Base-by-base conservation (phyloP, 352 stramenopile species). In the Globisporangium spinosum region DNA sequence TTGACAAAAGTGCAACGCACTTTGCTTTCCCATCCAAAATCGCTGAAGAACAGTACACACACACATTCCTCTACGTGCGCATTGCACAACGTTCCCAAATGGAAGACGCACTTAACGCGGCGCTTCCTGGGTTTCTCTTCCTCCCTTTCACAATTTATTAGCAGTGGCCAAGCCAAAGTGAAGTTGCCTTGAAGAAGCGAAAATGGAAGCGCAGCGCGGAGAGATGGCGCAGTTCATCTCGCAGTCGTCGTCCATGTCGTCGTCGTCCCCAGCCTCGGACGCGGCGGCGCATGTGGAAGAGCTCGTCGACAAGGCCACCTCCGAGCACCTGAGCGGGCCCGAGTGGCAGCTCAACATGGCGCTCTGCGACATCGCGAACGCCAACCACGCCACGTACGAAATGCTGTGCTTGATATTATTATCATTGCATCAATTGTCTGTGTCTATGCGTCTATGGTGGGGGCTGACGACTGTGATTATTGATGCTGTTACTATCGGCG, bases 301-400 rank as follows among this genome's bases (percentile, higher is more conserved):
- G 47, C 70, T 94, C 55, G 72, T 94, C 59, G 70, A 77, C 32
- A 76, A 78, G 32, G 83, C 86, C n/a, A 92, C 84, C 51, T 79
- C 76, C 38, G 72, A 81, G 64, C 27, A 72, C 20, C 77, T 92
- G 13, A 56, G 61, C 13, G 79, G 72, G 0, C 82, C 86, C 17
- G 83, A 92, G 55, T 94, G 86, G 86, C 72, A 84, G 23, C 64
- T 94, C 35, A 94, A 94, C 62, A 81, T 92, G 70, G 78, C 75
- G 13, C 57, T 94, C 25, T 94, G 82, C 60, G 86, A 94, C 71
- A 75, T 78, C 12, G 80, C 75, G 15, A 94, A 91, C 69, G 76
- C 76, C 7, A 71, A 86, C 45, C 60, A 69, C 35, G 70, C 72
- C 9, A 58, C 85, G 79, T 87, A 73, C 65, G 79, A 69, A n/a